A percentile compares a stretch with the other conserved stretches of the same genome.
Conservation (phyloP, 2,329 filamentous ascomycete species). For the Aspergillus melleus region DNA sequence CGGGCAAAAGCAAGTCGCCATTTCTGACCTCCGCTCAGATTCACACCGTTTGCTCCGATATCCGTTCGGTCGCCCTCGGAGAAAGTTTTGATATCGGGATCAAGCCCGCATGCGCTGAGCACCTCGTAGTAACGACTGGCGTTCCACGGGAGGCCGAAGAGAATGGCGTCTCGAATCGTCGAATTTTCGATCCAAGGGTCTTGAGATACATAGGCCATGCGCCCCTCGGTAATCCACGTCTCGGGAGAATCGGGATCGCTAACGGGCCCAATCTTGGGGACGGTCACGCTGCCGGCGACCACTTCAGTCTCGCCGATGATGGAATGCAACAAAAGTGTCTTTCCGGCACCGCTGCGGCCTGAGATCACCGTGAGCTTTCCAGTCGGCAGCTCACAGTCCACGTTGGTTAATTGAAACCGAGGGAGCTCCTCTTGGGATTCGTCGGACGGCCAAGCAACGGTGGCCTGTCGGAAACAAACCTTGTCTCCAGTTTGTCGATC, state of each 20-base stretch:
- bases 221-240: slow-evolving; percentile 68
- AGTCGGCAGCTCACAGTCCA: slow-evolving; percentile 66
- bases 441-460: slow-evolving; percentile 73
- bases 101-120: slow-evolving; percentile 68
- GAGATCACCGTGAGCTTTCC: slow-evolving; percentile 71
- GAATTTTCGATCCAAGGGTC: slow-evolving; percentile 83
- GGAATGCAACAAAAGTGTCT: slow-evolving; percentile 70
- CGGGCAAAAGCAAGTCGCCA: slow-evolving; percentile 76
- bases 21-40: slow-evolving; percentile 77
- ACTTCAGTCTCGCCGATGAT: slow-evolving; percentile 74
- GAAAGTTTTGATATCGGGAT: slow-evolving; percentile 72
- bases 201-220: slow-evolving; percentile 71
- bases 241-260: slow-evolving; percentile 57
- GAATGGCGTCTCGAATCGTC: slow-evolving; percentile 72
- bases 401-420: slow-evolving; percentile 61
- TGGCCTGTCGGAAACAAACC: slow-evolving; percentile 65
- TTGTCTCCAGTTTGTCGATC: slow-evolving; percentile 55
- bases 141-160: slow-evolving; percentile 70
- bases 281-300: slow-evolving; percentile 59
- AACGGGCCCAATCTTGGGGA: slow-evolving; percentile 45
- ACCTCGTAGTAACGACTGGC: slow-evolving; percentile 67
- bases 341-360: slow-evolving; percentile 74
- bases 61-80: slow-evolving; percentile 73
- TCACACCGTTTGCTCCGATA: slow-evolving; percentile 78
- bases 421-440: slow-evolving; percentile 50